Conservation (phyloP, 2,329 filamentous ascomycete species). For the Clarireedia paspali region DNA sequence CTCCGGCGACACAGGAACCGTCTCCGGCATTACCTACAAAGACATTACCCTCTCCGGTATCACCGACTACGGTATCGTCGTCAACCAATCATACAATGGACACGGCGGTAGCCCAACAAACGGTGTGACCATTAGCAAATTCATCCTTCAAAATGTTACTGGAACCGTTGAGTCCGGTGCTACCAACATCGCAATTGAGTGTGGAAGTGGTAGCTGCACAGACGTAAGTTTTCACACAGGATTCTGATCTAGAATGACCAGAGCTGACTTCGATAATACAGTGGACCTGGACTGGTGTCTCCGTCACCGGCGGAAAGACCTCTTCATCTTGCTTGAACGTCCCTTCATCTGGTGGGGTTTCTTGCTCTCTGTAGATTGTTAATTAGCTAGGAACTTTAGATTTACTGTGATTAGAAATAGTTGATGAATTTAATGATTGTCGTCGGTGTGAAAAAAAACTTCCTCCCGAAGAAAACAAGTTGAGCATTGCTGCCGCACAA, state of each 20-base stretch:
- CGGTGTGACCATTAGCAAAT: slow-evolving; percentile 42
- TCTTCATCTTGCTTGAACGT: slow-evolving; percentile 35
- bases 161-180: slow-evolving; percentile 34
- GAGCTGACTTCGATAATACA: not conserved
- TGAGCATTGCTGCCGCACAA: too few relatives aligned
- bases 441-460: too few relatives aligned
- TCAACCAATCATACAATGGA: slow-evolving; percentile 49
- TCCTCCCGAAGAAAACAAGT: too few relatives aligned
- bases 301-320: slow-evolving; percentile 43
- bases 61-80: slow-evolving; percentile 41
- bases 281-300: slow-evolving; percentile 45
- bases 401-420: too few relatives aligned
- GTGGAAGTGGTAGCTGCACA: slow-evolving; percentile 41
- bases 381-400: too few relatives aligned
- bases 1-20: slow-evolving; percentile 41
- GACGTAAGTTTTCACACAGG: slow-evolving; percentile 19
- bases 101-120: slow-evolving; percentile 37
- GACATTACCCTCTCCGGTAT: slow-evolving; percentile 42
- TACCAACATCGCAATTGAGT: slow-evolving; percentile 43
- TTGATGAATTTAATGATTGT: too few relatives aligned
- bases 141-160: slow-evolving; percentile 37
- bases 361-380: not conserved
- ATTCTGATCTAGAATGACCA: not conserved
- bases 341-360: slow-evolving; percentile 14
- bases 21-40: slow-evolving; percentile 44